Conservation (phyloP, 2,329 filamentous ascomycete genomes). For the Alternaria panax region DNA sequence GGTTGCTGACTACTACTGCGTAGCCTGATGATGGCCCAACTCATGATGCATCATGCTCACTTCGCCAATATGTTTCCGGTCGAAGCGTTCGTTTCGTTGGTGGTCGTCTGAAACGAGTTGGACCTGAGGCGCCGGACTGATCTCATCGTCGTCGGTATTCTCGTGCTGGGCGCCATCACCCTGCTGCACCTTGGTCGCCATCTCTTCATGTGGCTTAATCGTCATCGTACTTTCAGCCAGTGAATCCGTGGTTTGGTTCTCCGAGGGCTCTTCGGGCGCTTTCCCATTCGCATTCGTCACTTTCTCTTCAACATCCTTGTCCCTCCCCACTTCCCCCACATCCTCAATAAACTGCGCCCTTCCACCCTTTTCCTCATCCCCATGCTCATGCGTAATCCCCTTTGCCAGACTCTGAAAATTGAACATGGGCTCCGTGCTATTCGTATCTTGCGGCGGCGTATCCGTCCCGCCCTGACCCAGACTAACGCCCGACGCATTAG, state of each 20-base stretch:
- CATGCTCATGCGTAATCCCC: conserved; percentile 75
- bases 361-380: conserved; percentile 56
- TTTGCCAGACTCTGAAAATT: conserved; percentile 89
- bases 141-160: conserved; percentile 29
- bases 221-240: conserved; percentile 41
- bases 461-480: conserved; percentile 41
- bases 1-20: conserved; percentile 30
- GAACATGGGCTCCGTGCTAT: conserved; percentile 78
- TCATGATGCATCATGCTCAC: conserved; percentile 40
- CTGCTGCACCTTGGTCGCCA: not conserved
- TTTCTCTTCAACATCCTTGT: conserved; percentile 11
- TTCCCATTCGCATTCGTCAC: conserved; percentile 10
- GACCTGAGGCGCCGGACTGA: conserved; percentile 34
- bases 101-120: conserved; percentile 26
- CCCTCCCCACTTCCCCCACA: conserved; percentile 22
- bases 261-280: not conserved
- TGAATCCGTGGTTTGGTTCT: conserved; percentile 17
- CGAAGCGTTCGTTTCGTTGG: conserved; percentile 25
- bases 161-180: not conserved
- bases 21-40: conserved; percentile 39
- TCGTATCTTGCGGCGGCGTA: conserved; percentile 49
- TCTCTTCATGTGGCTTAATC: conserved; percentile 29
- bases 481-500: conserved; percentile 63
- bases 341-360: conserved; percentile 53
- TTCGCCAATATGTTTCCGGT: conserved; percentile 47